Evolutionary conservation across 2,329 filamentous ascomycete species (phyloP).

Genomic region (Diaporthe eres): DNA sequence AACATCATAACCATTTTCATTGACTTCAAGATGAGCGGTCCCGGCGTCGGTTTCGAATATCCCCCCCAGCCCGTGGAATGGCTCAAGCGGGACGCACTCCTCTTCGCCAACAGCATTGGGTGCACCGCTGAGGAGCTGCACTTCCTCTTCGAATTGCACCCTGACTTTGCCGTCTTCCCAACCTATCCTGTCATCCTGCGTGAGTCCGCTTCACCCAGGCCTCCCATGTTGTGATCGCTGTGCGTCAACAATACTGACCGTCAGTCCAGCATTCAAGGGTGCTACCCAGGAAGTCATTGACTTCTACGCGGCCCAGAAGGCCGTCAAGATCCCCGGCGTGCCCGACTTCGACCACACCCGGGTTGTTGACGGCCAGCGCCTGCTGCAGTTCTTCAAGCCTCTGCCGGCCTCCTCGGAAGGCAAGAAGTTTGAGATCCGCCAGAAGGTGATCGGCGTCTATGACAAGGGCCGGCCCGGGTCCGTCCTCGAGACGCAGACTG

Average conservation of each 20-base stretch:
- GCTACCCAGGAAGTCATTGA: constrained; percentile 83
- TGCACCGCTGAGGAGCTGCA: constrained; percentile 88
- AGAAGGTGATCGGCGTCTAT: constrained; percentile 86
- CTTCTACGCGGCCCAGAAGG: constrained; percentile 81
- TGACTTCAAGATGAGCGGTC: constrained; percentile 57
- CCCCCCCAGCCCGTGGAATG: constrained; percentile 82
- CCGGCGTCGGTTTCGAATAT: constrained; percentile 83
- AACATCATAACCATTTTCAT: neutral
- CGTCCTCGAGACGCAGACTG: constrained; percentile 84
- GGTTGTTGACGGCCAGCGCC: constrained; percentile 87
- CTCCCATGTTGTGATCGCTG: neutral
- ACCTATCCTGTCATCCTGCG: constrained; percentile 88
- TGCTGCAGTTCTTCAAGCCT: constrained; percentile 81
- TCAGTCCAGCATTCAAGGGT: constrained; percentile 77
- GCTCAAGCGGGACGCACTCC: constrained; percentile 88
- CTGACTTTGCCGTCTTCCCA: constrained; percentile 88
- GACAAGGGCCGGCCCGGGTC: constrained; percentile 90
- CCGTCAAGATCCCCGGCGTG: constrained; percentile 78
- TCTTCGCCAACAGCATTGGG: constrained; percentile 93
- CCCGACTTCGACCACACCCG: constrained; percentile 82
- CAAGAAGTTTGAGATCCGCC: constrained; percentile 80
- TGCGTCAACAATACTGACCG: neutral
- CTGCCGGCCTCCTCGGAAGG: constrained; percentile 81
- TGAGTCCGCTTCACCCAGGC: constrained; percentile 55
- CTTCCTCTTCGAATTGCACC: constrained; percentile 92